Conservation (phyloP, 1,284 basidiomycete species). For the Testicularia cyperi region DNA sequence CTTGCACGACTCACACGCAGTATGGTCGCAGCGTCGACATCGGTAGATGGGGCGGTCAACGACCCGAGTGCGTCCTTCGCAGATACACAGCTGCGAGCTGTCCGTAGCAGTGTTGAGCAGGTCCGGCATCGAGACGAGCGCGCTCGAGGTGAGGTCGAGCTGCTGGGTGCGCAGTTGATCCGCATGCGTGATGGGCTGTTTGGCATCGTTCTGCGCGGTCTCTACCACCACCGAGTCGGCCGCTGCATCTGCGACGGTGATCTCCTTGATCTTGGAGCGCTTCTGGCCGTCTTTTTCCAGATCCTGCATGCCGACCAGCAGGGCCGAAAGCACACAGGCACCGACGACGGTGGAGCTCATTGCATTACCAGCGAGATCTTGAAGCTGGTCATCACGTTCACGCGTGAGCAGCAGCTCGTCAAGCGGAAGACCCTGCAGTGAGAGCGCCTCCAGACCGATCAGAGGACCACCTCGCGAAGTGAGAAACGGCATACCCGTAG, state of each 20-base stretch:
- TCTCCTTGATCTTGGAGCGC: constrained; percentile 31
- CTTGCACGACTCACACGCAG: constrained; percentile 81
- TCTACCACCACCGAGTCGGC: constrained; percentile 60
- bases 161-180: constrained; percentile 20
- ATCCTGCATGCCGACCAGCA: constrained; percentile 62
- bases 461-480: constrained; percentile 95
- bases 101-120: constrained; percentile 71
- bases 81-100: constrained; percentile 78
- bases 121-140: constrained; percentile 46
- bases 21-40: constrained; percentile 75
- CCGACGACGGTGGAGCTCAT: constrained; percentile 95
- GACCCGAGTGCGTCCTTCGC: constrained; percentile 79
- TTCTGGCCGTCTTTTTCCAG: constrained; percentile 19
- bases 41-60: constrained; percentile 67
- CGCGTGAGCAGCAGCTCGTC: constrained; percentile 87
- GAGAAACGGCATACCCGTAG: constrained; percentile 93
- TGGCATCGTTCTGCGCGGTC: constrained; percentile 62
- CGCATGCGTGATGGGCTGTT: constrained; percentile 64
- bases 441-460: constrained; percentile 86
- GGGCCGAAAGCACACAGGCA: constrained; percentile 79
- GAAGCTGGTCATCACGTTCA: constrained; percentile 88
- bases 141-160: constrained; percentile 30
- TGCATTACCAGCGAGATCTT: constrained; percentile 91
- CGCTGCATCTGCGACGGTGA: constrained; percentile 67
- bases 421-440: constrained; percentile 88